Conservation (phyloP, 2,329 filamentous ascomycete species). For the Diaporthe aspalathi region DNA sequence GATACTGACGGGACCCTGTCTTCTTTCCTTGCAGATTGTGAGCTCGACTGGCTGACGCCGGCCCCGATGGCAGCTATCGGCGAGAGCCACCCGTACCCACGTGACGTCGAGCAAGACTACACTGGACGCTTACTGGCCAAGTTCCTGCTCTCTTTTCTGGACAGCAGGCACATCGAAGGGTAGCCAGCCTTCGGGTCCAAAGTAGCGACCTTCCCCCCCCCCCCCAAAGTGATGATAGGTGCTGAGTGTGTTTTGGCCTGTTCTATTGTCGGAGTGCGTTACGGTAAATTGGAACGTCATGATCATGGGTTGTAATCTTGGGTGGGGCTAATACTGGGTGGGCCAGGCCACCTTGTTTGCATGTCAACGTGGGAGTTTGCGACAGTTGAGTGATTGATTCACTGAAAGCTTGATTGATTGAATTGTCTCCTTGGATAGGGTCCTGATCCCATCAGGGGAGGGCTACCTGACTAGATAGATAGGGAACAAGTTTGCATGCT, state of each 20-base stretch:
- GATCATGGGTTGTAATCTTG: constrained; percentile 1
- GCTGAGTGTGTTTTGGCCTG: constrained; percentile 5
- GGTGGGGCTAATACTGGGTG: background rate
- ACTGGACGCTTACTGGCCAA: constrained; percentile 64
- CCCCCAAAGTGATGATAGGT: background rate
- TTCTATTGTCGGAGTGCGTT: background rate
- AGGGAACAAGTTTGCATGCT: constrained; percentile 9
- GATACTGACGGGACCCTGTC: constrained; percentile 9
- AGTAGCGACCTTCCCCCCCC: background rate
- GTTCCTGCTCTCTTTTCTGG: constrained; percentile 66
- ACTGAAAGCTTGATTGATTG: constrained; percentile 5
- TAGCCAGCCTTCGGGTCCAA: background rate
- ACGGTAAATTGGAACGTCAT: background rate
- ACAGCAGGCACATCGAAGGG: constrained; percentile 59
- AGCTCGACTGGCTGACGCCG: constrained; percentile 58
- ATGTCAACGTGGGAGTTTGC: constrained; percentile 16
- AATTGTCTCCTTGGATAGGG: background rate
- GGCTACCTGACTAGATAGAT: constrained; percentile 17
- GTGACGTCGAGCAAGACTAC: constrained; percentile 62
- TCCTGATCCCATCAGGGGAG: background rate
- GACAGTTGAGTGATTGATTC: background rate
- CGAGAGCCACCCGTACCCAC: constrained; percentile 59
- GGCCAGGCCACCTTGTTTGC: background rate
- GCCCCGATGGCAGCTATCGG: constrained; percentile 55
- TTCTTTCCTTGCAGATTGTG: constrained; percentile 47